These are phyloP conservation scores for Picochlorum sp. DNA, from an alignment of 139 green algal genomes.

Conservation along the genomic window DNA sequence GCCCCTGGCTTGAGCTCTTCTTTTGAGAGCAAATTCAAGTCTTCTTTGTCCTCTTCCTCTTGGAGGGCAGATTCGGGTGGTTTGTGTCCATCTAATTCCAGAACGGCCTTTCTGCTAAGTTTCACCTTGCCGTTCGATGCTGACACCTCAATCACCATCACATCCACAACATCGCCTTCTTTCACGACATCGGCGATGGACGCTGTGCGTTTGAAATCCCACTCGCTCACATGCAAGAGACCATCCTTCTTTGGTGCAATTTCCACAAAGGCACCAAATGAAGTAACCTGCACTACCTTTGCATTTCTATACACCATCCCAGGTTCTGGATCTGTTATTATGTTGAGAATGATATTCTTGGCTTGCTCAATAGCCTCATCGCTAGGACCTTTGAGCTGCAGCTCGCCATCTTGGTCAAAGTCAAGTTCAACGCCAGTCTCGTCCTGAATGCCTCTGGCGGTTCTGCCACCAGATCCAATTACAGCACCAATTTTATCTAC, in stretches of 20 bases:
- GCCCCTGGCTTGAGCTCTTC: neutral
- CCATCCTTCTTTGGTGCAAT: constrained; percentile 41
- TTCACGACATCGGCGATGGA: constrained; percentile 38
- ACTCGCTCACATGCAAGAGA: constrained; percentile 66
- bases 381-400: constrained; percentile 23
- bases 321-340: constrained; percentile 13
- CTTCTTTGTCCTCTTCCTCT: neutral
- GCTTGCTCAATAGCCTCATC: constrained; percentile 19
- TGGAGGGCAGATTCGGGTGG: neutral
- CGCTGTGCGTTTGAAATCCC: constrained; percentile 33
- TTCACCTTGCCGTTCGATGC: constrained; percentile 15
- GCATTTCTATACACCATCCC: constrained; percentile 23
- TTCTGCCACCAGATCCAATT: constrained; percentile 76
- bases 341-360: constrained; percentile 30
- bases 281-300: constrained; percentile 25
- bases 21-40: neutral
- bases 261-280: constrained; percentile 64
- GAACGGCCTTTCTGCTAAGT: constrained; percentile 17
- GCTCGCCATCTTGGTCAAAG: constrained; percentile 21
- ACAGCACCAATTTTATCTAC: constrained; percentile 53
- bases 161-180: constrained; percentile 65
- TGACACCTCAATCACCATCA: constrained; percentile 59
- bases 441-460: constrained; percentile 59
- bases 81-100: constrained; percentile 11
- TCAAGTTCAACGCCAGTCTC: constrained; percentile 42